A percentile compares a stretch with the other conserved stretches of the same genome.
Conservation (phyloP, 2,329 filamentous ascomycete genomes). For the Aspergillus sp. region DNA sequence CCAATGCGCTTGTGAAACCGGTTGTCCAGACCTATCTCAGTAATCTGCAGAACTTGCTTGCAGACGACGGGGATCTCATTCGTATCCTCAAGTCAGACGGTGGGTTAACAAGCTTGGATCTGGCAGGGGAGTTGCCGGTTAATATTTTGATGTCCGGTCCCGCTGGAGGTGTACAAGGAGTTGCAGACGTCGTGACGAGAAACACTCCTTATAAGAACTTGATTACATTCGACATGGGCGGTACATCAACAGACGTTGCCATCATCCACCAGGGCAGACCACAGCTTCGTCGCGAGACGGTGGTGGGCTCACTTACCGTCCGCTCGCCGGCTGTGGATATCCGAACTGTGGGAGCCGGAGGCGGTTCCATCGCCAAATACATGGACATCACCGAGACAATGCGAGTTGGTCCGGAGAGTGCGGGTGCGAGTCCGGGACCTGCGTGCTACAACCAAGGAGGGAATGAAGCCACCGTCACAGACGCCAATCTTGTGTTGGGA, state of each 20-base stretch:
- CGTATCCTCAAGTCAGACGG: slow-evolving; percentile 53
- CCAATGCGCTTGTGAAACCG: slow-evolving; percentile 51
- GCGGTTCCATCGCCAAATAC: slow-evolving; percentile 51
- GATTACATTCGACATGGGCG: slow-evolving; percentile 54
- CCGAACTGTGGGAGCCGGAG: slow-evolving; percentile 51
- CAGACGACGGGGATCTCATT: slow-evolving; percentile 45
- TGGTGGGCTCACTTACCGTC: slow-evolving; percentile 46
- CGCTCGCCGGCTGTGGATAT: slow-evolving; percentile 51
- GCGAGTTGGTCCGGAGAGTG: slow-evolving; percentile 53
- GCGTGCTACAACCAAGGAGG: slow-evolving; percentile 53
- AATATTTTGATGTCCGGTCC: slow-evolving; percentile 52
- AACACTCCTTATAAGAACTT: slow-evolving; percentile 50
- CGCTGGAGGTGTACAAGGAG: slow-evolving; percentile 52
- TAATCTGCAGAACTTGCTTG: slow-evolving; percentile 41
- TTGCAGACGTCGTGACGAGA: slow-evolving; percentile 48
- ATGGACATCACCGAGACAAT: slow-evolving; percentile 50
- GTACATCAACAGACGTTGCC: slow-evolving; percentile 51
- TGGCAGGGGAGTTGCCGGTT: slow-evolving; percentile 50
- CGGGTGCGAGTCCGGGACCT: slow-evolving; percentile 50
- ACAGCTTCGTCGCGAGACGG: slow-evolving; percentile 48
- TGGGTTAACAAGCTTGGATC: slow-evolving; percentile 46
- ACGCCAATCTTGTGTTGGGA: slow-evolving; percentile 50
- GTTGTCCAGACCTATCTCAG: slow-evolving; percentile 49
- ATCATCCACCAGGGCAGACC: slow-evolving; percentile 46
- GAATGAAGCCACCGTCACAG: slow-evolving; percentile 48